These are phyloP conservation scores for Cylindrotheca closterium DNA, from an alignment of 108 stramenopile species.

Conservation along the genomic window DNA sequence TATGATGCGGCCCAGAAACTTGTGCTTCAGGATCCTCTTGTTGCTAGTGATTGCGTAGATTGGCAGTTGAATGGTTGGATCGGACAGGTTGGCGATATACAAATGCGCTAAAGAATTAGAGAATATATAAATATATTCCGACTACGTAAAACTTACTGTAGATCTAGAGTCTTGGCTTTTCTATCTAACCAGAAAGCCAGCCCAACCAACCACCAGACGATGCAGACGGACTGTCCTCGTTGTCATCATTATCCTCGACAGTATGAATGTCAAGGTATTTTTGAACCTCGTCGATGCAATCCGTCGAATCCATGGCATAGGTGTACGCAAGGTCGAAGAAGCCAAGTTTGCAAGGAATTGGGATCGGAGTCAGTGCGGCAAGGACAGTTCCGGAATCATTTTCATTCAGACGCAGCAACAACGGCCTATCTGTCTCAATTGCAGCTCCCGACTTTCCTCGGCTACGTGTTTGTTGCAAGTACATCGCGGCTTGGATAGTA, in stretches of 20 bases:
- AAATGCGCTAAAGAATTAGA: conserved; percentile 5
- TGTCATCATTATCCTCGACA: conserved; percentile 9
- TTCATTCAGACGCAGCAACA: conserved; percentile 65
- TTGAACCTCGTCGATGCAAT: conserved; percentile 48
- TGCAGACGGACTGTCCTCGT: conserved; percentile 10
- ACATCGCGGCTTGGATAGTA: conserved; percentile 29
- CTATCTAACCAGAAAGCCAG: conserved; percentile 38
- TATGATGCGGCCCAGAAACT: conserved; percentile 41
- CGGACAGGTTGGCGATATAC: conserved; percentile 51
- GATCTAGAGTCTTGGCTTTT: neutral
- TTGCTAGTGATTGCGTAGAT: conserved; percentile 51
- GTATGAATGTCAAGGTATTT: conserved; percentile 43
- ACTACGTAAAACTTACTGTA: neutral
- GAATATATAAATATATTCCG: neutral
- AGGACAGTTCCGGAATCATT: conserved; percentile 51
- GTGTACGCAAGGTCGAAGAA: conserved; percentile 81
- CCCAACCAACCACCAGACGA: conserved; percentile 33
- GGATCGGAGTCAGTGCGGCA: conserved; percentile 28
- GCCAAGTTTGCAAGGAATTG: conserved; percentile 65
- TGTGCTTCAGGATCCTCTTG: conserved; percentile 42
- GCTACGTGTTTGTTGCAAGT: conserved; percentile 14
- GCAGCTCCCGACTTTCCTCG: conserved; percentile 10
- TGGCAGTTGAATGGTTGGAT: conserved; percentile 64
- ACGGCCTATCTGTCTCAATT: conserved; percentile 31
- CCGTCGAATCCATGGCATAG: conserved; percentile 43